Conservation (phyloP, 2,329 filamentous ascomycete species). For the Cadophora malorum region DNA sequence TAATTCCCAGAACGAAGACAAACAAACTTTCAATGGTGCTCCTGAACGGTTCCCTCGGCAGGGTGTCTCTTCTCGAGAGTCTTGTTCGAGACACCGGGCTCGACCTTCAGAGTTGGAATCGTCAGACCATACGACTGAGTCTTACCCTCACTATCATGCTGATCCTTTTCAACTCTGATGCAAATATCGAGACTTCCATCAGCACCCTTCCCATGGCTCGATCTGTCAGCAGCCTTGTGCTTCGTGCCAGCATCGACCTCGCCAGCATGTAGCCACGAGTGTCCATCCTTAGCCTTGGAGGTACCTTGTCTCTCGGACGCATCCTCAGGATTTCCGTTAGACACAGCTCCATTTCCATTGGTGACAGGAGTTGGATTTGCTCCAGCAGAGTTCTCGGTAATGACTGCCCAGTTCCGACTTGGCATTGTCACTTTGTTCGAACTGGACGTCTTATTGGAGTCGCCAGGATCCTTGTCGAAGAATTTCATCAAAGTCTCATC, state of each 20-base stretch:
- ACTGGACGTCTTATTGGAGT: constrained; percentile 71
- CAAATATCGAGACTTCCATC: constrained; percentile 77
- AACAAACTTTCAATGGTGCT: background rate
- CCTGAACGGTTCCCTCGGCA: constrained; percentile 18
- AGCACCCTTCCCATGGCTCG: constrained; percentile 60
- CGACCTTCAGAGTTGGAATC: constrained; percentile 61
- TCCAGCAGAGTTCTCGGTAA: constrained; percentile 83
- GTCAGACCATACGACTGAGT: constrained; percentile 86
- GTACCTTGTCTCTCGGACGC: constrained; percentile 30
- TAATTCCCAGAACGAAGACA: background rate
- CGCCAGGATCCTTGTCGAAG: constrained; percentile 88
- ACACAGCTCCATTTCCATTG: constrained; percentile 24
- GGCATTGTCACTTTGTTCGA: constrained; percentile 90
- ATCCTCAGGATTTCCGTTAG: constrained; percentile 20
- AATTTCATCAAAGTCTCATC: constrained; percentile 94
- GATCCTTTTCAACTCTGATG: constrained; percentile 86
- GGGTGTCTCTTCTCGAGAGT: constrained; percentile 35
- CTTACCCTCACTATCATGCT: constrained; percentile 78
- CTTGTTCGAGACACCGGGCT: constrained; percentile 30
- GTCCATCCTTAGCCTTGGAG: constrained; percentile 65
- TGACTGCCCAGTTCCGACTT: constrained; percentile 89
- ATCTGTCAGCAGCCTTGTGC: constrained; percentile 72
- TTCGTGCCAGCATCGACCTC: constrained; percentile 79
- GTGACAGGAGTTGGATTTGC: constrained; percentile 50
- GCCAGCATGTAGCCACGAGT: constrained; percentile 74